Base-by-base conservation (phyloP, 2,329 filamentous ascomycete species). In the Phialophora chinensis region DNA sequence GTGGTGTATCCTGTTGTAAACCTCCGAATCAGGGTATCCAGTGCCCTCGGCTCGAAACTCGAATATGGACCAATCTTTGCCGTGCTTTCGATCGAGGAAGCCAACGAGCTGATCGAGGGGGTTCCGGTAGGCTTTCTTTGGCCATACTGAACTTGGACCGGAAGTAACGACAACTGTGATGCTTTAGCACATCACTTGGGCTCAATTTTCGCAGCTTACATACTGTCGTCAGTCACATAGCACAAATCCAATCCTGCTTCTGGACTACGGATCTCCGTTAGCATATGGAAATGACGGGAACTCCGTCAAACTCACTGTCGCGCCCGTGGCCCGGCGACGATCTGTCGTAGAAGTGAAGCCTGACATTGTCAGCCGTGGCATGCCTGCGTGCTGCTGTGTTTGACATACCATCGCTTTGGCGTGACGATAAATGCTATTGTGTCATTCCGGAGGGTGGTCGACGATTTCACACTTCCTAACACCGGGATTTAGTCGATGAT, bases 41-140 rank as follows among this genome's bases (percentile, higher is more conserved):
- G 95, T 97, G 4, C 95, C 95, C 77, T 99, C 95, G 42, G 93
- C 95, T 54, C 95, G 89, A 74, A 99, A 99, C 80, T 99, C 95
- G 92, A 94, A 99, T 74, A 99, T 97, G 2, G 90, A 88, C 95
- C 95, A 99, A 69, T 95, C 83, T 29, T 88, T 81, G 31, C 86
- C 90, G 79, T 99, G 95, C 74, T 93, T 92, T 53, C 85, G 82
- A 79, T 98, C 92, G 69, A 99, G 89, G 77, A 94, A 99, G 70
- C 87, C 86, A 66, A 98, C 92, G 25, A 99, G 87, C 47, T 90
- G 87, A 75, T 96, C 90, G 58, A 97, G 88, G 0, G 94, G 94
- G 76, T 97, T 99, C 75, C 95, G 91, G 80, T 98, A 99, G 67
- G 92, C 93, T 70, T 91, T 88, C 77, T 96, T 90, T 0, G 95